Evolutionary conservation across 2,329 filamentous ascomycete genomes (phyloP), one percentile per base, ranked within the genome.

Genomic region (Triangularia setosa): DNA sequence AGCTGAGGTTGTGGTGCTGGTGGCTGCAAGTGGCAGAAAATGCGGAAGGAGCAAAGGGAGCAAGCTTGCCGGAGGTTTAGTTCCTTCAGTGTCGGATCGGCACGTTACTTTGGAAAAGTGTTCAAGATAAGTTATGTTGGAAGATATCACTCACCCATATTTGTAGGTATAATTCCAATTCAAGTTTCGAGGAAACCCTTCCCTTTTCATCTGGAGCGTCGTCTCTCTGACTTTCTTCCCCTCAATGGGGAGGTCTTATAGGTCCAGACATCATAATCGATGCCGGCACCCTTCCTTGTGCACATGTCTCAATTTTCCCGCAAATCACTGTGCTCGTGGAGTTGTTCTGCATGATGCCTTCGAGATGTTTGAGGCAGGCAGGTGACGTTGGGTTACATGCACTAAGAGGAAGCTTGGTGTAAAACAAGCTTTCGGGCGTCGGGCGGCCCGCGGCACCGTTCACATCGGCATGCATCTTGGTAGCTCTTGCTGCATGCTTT

Each of bases 361-460:
- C 40, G n/a, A 48, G n/a, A 48, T 48, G 40, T 48, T 48, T 8
- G 23, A 55, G 16, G 14, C 4, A 55, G 25, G 40, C 35, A 53
- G 35, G 40, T 53, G 58, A 60, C 24, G 58, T 60, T 25, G 58
- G 57, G 57, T 48, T n/a, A n/a, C 3, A 27, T 21, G 57, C 18
- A 2, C n/a, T 30, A 35, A 24, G 2, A 35, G 25, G 33, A 60
- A 27, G 58, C 58, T 60, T 53, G 58, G 40, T 28, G 24, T 16
- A 27, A 53, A 52, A 52, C 60, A 62, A 62, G 60, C 60, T 62
- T 62, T 62, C 14, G 53, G 53, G 53, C 23, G 14, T 62, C 14
- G 23, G 24, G 40, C 40, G 12, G 40, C 35, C 24, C 9, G 25
- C 21, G 28, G 55, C 27, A 18, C 14, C 27, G 11, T 33, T 21